Base-by-base conservation (phyloP, 352 stramenopile species). In the Phytophthora pluvialis region DNA sequence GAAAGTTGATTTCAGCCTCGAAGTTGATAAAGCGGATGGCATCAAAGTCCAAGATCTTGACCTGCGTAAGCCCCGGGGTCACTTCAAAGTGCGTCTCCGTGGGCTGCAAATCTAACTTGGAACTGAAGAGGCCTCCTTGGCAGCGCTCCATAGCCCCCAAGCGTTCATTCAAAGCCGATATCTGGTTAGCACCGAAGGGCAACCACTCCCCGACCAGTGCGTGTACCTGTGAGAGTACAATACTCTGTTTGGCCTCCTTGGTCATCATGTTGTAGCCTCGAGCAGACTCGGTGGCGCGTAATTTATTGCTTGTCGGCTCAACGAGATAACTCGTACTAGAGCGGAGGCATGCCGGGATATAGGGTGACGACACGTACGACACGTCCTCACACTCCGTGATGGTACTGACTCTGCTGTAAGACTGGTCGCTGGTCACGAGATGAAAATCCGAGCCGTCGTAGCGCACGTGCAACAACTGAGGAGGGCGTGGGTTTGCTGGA, bases 11-110 rank as follows among this genome's bases (percentile, higher is more conserved):
- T 66, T 99, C 96, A 9, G 96, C 97, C 68, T 99, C 97, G 57
- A 99, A 99, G 66, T 99, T 99, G 61, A 99, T 98, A 61, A 98
- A 97, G 42, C 98, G 97, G 21, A 97, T 98, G 48, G 97, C 79
- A 45, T 97, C 97, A 70, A 98, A 99, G 71, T 99, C 97, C 11
- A 99, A 78, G 39, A 99, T 98, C 62, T 98, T 96, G 45, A 99
- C 94, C 44, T 92, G 89, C 5, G 96, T 99, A n/a, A 99, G 82
- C 31, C 98, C 94, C 4, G 97, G 94, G 1, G 80, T 79, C 15
- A 95, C 87, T 42, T 86, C 86, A 60, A 98, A 94, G 60, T 88
- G 91, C 43, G 83, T 98, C 51, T 81, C 72, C 0, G 88, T 92
- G 16, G 89, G 85, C 25, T 89, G 56, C 15, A 92, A 77, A 67